These are phyloP conservation scores for Aspergillus novofumigatus DNA, from an alignment of 2,329 filamentous ascomycete genomes.

Conservation along the genomic window DNA sequence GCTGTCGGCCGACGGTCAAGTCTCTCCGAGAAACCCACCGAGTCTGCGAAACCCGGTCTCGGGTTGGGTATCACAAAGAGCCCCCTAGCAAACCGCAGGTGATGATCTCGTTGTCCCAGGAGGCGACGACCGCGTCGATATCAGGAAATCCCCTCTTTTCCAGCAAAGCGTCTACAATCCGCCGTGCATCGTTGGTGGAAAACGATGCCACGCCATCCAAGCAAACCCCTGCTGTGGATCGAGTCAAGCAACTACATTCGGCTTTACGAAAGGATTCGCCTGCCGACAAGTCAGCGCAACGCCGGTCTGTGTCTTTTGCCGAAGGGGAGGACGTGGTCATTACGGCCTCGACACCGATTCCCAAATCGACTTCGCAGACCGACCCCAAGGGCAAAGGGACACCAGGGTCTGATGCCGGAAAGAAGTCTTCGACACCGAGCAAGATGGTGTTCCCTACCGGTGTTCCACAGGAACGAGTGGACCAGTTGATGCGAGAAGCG, in stretches of 20 bases:
- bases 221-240: conserved; percentile 12
- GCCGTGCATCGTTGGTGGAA: conserved; percentile 6
- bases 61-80: conserved; percentile 28
- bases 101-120: conserved; percentile 6
- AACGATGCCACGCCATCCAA: conserved; percentile 11
- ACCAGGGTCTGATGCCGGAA: neutral
- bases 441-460: conserved; percentile 14
- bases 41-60: conserved; percentile 13
- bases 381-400: conserved; percentile 1
- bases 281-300: conserved; percentile 8
- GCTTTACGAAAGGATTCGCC: conserved; percentile 24
- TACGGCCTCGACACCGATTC: conserved; percentile 3
- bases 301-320: conserved; percentile 26
- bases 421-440: conserved; percentile 1
- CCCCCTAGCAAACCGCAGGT: conserved; percentile 17
- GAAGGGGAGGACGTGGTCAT: conserved; percentile 16
- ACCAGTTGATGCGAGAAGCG: conserved; percentile 9
- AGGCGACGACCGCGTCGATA: conserved; percentile 4
- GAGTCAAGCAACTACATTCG: conserved; percentile 15
- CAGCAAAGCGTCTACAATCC: conserved; percentile 6
- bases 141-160: conserved; percentile 4
- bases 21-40: conserved; percentile 8
- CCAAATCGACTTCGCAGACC: conserved; percentile 7
- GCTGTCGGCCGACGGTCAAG: conserved; percentile 14
- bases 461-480: conserved; percentile 7